Evolutionary conservation across 352 stramenopile species (phyloP).

Genomic region (Aphanomyces cochlioides): DNA sequence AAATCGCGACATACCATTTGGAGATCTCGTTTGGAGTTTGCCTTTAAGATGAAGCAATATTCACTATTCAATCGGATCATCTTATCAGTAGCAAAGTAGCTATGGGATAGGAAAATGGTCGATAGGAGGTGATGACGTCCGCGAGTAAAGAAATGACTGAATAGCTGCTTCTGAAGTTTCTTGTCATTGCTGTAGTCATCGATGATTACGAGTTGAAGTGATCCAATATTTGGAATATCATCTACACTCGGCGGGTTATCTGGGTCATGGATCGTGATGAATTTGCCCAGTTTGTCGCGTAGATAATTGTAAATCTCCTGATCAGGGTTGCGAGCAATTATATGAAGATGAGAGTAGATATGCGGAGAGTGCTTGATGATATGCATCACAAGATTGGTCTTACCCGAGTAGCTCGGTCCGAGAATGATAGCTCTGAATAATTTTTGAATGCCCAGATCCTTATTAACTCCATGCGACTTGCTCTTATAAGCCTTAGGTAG

Average conservation of each 20-base stretch:
- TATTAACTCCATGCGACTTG: not conserved
- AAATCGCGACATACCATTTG: conserved; percentile 34
- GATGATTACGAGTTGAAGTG: conserved; percentile 36
- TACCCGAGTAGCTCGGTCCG: not conserved
- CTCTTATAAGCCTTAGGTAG: not conserved
- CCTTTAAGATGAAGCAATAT: conserved; percentile 36
- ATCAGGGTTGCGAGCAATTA: not conserved
- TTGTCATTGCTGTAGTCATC: conserved; percentile 41
- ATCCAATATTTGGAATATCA: conserved; percentile 32
- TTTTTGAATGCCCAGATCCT: not conserved
- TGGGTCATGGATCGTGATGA: conserved; percentile 5
- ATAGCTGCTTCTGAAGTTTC: conserved; percentile 36
- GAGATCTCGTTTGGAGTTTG: conserved; percentile 39
- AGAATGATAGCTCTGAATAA: not conserved
- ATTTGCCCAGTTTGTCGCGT: not conserved
- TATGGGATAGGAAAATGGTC: conserved; percentile 36
- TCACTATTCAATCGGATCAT: conserved; percentile 40
- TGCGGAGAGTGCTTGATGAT: not conserved
- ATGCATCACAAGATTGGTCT: not conserved
- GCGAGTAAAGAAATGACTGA: conserved; percentile 37
- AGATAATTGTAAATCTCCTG: conserved; percentile 14
- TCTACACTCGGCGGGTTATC: conserved; percentile 34
- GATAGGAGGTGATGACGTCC: conserved; percentile 33
- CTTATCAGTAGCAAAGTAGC: conserved; percentile 39
- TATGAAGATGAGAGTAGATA: not conserved